Evolutionary conservation across 2,329 filamentous ascomycete species (phyloP), one percentile per base, ranked within the genome.

Genomic region (Cercospora citrullina): DNA sequence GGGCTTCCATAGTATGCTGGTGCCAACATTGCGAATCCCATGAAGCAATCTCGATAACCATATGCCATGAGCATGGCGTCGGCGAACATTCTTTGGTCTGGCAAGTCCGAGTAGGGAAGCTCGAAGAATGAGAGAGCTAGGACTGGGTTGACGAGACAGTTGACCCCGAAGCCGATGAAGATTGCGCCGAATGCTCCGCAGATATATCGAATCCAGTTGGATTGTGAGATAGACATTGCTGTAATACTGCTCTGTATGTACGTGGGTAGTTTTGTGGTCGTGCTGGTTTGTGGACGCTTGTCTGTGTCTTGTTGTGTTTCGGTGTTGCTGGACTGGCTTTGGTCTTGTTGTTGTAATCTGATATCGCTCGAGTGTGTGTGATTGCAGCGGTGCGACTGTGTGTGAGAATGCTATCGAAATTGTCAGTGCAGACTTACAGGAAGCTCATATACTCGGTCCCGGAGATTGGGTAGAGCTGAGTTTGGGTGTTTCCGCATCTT

Each of bases 111-210:
- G 12, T 45, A 65, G 18, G 62, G 28, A 16, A 65, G 55, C 26
- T 65, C 63, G 63, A 59, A 65, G 55, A 65, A 65, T 7, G 63
- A 60, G 7, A 65, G 12, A 28, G 63, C 63, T 45, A 36, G 36
- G 33, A 48, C 53, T 65, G 63, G 63, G 9, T 65, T 65, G 36
- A 48, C 33, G 2, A 58, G n/a, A 26, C 30, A 42, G n/a, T 48
- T 60, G 36, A 65, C 51, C 21, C 63, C 63, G 39, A 65, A 65
- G 14, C 63, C 63, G 26, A 65, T 58, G 28, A 65, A 65, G 16
- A 65, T 65, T n/a, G 63, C 45, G n/a, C 63, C 63, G 31, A 65
- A 65, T 5, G 53, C 53, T 1, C 21, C 62, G 16, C 53, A 45
- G 16, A 60, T 55, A 26, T 59, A 60, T 16, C 53, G 63, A n/a